These are phyloP conservation scores for Oryza meridionalis DNA, from an alignment of 176 grass and related monocot genomes.

Conservation along the genomic window DNA sequence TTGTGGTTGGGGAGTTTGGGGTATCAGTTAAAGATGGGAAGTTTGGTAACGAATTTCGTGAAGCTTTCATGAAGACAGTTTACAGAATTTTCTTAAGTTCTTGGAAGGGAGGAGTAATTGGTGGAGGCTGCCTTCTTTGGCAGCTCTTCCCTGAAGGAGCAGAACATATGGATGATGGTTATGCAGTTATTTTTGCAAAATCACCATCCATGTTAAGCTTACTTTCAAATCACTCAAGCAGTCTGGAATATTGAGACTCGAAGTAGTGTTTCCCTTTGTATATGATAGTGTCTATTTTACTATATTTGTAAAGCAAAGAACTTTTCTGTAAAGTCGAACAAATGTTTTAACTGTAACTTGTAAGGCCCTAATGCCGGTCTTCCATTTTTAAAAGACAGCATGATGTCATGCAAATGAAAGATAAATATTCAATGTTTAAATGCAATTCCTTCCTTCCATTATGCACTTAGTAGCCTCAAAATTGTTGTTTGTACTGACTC, in stretches of 20 bases:
- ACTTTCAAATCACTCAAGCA: slow-evolving; percentile 53
- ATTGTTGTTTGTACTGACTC: not conserved
- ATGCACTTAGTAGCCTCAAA: not conserved
- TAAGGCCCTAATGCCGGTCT: not conserved
- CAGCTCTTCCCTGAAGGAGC: slow-evolving; percentile 87
- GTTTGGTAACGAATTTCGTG: slow-evolving; percentile 56
- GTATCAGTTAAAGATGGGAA: slow-evolving; percentile 69
- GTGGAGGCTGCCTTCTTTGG: slow-evolving; percentile 81
- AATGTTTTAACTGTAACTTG: not conserved
- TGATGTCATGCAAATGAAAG: slow-evolving; percentile 23
- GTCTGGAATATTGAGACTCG: slow-evolving; percentile 38
- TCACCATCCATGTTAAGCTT: slow-evolving; percentile 54
- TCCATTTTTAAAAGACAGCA: not conserved
- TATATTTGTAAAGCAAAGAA: slow-evolving; percentile 15
- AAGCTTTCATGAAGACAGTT: slow-evolving; percentile 72
- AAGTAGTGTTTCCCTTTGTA: not conserved
- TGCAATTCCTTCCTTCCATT: not conserved
- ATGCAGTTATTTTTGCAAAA: slow-evolving; percentile 69
- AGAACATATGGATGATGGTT: slow-evolving; percentile 81
- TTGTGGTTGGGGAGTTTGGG: slow-evolving; percentile 81
- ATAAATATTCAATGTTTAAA: slow-evolving; percentile 3
- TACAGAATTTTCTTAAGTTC: slow-evolving; percentile 57
- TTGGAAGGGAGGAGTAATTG: slow-evolving; percentile 53
- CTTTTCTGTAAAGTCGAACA: slow-evolving; percentile 3
- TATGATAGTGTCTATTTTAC: not conserved